A percentile compares a stretch with the other conserved stretches of the same genome.
phyloP scores from a whole-genome alignment of 768 basidiomycete genomes.

The Pleurotus eryngii region DNA sequence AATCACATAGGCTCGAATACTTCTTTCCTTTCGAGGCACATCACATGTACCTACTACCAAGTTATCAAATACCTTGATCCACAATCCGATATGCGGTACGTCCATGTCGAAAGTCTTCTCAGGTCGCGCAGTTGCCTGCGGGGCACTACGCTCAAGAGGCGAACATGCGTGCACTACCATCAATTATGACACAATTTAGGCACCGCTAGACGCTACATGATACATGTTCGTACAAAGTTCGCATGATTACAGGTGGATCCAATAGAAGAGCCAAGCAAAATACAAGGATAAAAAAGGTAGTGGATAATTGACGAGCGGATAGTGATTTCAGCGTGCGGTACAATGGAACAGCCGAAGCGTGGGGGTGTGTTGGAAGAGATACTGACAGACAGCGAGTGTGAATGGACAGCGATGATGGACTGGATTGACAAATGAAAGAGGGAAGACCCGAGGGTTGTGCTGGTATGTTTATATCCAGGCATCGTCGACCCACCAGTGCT shows the following conservation, averaged over 20 bases:
- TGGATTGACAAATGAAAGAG: neutral
- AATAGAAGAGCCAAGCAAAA: neutral
- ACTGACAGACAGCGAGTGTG: neutral
- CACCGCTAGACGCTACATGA: neutral
- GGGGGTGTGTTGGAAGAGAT: neutral
- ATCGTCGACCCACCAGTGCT: constrained; percentile 66
- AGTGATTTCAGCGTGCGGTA: neutral
- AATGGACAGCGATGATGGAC: neutral
- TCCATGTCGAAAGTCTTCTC: neutral
- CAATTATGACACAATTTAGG: neutral
- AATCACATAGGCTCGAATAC: constrained; percentile 2
- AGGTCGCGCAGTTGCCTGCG: constrained; percentile 1
- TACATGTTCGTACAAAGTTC: constrained; percentile 4
- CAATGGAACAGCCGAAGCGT: neutral
- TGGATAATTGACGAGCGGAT: neutral
- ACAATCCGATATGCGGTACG: neutral
- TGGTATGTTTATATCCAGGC: constrained; percentile 33
- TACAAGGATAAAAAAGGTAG: neutral
- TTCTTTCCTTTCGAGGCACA: constrained; percentile 7
- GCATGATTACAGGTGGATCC: constrained; percentile 2
- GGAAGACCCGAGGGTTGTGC: neutral
- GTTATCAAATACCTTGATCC: neutral
- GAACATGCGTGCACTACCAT: neutral
- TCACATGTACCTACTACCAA: neutral
- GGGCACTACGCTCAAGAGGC: neutral